Conservation (phyloP, 306 rosid species). For the Geum urbanum region DNA sequence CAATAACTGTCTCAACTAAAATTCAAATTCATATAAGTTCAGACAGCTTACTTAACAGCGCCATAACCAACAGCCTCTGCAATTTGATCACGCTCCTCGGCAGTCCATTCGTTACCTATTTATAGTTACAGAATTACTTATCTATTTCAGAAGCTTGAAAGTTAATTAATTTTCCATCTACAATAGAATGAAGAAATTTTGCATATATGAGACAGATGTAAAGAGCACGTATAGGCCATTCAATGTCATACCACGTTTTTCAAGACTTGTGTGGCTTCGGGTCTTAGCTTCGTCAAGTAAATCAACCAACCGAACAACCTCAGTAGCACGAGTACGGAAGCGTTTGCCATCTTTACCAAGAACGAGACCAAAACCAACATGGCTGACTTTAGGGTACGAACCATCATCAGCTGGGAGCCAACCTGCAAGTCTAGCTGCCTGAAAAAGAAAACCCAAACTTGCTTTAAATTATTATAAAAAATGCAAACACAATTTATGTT, state of each 20-base stretch:
- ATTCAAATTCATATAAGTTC: conserved; percentile 7
- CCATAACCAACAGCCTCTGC: conserved; percentile 86
- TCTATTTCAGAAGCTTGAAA: conserved; percentile 22
- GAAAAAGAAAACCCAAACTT: conserved; percentile 28
- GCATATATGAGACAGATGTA: conserved; percentile 22
- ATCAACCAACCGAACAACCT: conserved; percentile 83
- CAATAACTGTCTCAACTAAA: background rate
- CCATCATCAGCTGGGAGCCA: conserved; percentile 66
- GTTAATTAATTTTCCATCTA: conserved; percentile 2
- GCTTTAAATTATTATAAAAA: too few relatives aligned
- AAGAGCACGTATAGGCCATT: conserved; percentile 6
- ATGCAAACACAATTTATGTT: background rate
- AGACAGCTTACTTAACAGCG: conserved; percentile 73
- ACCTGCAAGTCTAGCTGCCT: conserved; percentile 84
- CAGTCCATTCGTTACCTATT: conserved; percentile 65
- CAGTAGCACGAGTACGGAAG: conserved; percentile 70
- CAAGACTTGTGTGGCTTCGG: conserved; percentile 64
- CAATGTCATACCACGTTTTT: conserved; percentile 68
- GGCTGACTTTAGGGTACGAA: conserved; percentile 58
- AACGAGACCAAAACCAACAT: conserved; percentile 96
- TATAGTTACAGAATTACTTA: conserved; percentile 2
- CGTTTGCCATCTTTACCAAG: conserved; percentile 89
- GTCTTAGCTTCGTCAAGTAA: conserved; percentile 95
- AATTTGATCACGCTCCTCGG: conserved; percentile 66
- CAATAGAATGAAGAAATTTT: conserved; percentile 5